phyloP scores from a whole-genome alignment of 2,329 filamentous ascomycete genomes.

The Gnomoniopsis sp. region DNA sequence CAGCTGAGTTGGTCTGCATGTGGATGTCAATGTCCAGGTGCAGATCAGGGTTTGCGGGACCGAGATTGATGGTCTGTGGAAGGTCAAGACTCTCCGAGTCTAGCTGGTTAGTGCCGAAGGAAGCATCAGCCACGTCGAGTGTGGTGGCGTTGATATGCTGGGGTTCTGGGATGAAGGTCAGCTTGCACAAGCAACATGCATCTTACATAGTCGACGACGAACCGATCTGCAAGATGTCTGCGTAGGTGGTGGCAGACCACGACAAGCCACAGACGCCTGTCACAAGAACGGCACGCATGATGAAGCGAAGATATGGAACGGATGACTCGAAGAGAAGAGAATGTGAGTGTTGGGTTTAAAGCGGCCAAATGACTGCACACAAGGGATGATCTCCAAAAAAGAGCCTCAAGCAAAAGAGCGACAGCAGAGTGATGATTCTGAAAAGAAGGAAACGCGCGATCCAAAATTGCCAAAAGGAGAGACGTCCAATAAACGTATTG shows the following conservation, averaged over 20 bases:
- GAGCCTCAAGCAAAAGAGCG: constrained; percentile 8
- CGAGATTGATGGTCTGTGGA: constrained; percentile 6
- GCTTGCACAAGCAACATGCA: not conserved
- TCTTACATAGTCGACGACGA: not conserved
- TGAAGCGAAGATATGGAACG: not conserved
- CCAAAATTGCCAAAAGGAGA: constrained; percentile 19
- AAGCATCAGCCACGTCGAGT: not conserved
- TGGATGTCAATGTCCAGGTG: constrained; percentile 17
- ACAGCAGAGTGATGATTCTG: not conserved
- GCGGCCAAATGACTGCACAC: constrained; percentile 18
- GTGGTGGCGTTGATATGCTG: not conserved
- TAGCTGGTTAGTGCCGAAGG: not conserved
- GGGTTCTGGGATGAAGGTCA: not conserved
- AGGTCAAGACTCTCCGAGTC: not conserved
- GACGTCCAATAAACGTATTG: constrained; percentile 21
- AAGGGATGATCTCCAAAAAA: constrained; percentile 20
- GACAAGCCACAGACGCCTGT: constrained; percentile 4
- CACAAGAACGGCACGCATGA: constrained; percentile 7
- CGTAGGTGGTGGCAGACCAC: not conserved
- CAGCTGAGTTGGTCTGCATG: not conserved
- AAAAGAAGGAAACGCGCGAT: constrained; percentile 13
- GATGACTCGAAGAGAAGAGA: not conserved
- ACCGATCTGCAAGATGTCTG: not conserved
- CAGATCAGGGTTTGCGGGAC: not conserved
- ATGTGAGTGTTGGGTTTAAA: constrained; percentile 3